These are phyloP conservation scores for Pseudogymnoascus sp. DNA, from an alignment of 2,329 filamentous ascomycete species.

Conservation along the genomic window DNA sequence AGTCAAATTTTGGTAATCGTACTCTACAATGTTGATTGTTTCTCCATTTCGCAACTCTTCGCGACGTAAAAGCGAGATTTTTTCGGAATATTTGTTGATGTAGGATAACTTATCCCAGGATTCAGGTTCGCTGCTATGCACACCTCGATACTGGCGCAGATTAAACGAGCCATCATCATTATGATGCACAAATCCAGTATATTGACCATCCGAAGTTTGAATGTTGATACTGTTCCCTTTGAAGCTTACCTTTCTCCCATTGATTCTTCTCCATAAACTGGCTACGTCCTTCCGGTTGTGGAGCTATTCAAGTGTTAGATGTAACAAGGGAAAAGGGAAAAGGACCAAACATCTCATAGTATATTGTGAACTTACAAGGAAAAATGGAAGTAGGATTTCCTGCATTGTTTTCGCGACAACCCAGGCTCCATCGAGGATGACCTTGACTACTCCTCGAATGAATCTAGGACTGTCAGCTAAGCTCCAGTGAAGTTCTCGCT, in stretches of 20 bases:
- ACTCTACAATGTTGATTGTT: constrained; percentile 39
- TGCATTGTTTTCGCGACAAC: constrained; percentile 11
- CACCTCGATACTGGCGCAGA: constrained; percentile 16
- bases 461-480: neutral
- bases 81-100: constrained; percentile 39
- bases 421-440: constrained; percentile 23
- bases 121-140: constrained; percentile 36
- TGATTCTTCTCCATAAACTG: constrained; percentile 39
- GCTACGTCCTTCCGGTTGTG: constrained; percentile 40
- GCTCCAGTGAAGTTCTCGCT: constrained; percentile 35
- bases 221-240: constrained; percentile 40
- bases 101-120: constrained; percentile 33
- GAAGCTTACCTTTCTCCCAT: constrained; percentile 39
- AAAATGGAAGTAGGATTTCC: constrained; percentile 12
- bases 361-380: neutral
- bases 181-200: constrained; percentile 37
- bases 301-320: constrained; percentile 24
- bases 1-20: constrained; percentile 35
- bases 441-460: constrained; percentile 26
- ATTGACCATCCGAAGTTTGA: constrained; percentile 38
- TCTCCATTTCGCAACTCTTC: constrained; percentile 27
- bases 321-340: neutral
- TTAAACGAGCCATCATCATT: constrained; percentile 3
- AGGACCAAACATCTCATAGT: neutral
- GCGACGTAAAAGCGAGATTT: constrained; percentile 34